Conservation (phyloP, 1,284 basidiomycete genomes). For the Apiotrichum veenhuisii region DNA sequence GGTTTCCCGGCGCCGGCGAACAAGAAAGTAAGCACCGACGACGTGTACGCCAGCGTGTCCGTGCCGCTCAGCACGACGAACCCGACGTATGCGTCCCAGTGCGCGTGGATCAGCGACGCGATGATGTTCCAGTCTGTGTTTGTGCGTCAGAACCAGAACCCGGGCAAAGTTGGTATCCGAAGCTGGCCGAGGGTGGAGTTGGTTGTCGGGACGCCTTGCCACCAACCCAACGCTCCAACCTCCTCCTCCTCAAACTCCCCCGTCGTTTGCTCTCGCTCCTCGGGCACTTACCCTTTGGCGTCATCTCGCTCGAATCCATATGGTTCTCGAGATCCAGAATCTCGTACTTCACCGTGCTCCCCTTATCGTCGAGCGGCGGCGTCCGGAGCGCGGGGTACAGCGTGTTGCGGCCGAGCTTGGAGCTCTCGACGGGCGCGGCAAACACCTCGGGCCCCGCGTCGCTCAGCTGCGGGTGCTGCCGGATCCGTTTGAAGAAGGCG, state of each 20-base stretch:
- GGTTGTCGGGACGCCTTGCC: too few relatives aligned
- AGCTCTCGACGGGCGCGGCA: slow-evolving; percentile 1
- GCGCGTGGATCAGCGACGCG: slow-evolving; percentile 36
- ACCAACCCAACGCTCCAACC: not conserved
- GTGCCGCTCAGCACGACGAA: slow-evolving; percentile 46
- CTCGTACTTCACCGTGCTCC: slow-evolving; percentile 38
- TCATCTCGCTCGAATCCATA: slow-evolving; percentile 47
- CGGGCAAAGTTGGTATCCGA: too few relatives aligned
- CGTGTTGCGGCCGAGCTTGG: slow-evolving; percentile 26
- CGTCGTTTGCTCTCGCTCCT: too few relatives aligned
- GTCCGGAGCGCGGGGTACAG: slow-evolving; percentile 39
- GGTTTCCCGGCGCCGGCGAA: slow-evolving; percentile 45
- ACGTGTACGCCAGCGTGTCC: slow-evolving; percentile 46
- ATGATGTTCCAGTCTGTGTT: slow-evolving; percentile 46
- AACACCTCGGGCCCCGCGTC: slow-evolving; percentile 15
- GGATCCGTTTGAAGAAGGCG: slow-evolving; percentile 43
- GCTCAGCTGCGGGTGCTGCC: slow-evolving; percentile 42
- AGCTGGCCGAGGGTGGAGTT: too few relatives aligned
- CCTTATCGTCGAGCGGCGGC: slow-evolving; percentile 37
- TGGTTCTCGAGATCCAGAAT: slow-evolving; percentile 46
- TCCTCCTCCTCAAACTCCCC: not conserved
- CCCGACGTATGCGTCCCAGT: slow-evolving; percentile 44
- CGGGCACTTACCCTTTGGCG: slow-evolving; percentile 41
- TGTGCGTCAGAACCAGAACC: not conserved
- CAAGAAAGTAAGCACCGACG: slow-evolving; percentile 43